Percentiles rank a stretch among this genome's conserved stretches.
Conservation (phyloP, 139 green algal species). For the Chloropicon primus region DNA sequence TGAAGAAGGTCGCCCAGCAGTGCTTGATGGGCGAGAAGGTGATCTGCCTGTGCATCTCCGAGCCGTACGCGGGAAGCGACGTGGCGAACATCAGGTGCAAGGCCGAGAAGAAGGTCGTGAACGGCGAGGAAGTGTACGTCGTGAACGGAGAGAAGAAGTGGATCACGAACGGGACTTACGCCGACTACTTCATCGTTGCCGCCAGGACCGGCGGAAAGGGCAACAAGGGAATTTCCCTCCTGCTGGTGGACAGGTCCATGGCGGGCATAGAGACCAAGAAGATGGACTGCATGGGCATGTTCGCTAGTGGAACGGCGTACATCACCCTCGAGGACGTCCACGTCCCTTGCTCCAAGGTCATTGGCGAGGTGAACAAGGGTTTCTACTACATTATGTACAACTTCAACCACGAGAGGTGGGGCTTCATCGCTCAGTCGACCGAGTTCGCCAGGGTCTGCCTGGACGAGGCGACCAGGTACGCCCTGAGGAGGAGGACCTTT, state of each 20-base stretch:
- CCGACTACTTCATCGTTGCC: constrained; percentile 22
- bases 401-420: constrained; percentile 18
- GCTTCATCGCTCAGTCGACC: neutral
- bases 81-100: constrained; percentile 2
- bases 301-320: neutral
- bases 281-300: constrained; percentile 3
- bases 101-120: neutral
- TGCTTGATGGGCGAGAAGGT: constrained; percentile 15
- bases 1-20: constrained; percentile 11
- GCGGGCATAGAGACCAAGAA: neutral
- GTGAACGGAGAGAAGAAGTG: constrained; percentile 27
- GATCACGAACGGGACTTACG: constrained; percentile 24
- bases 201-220: constrained; percentile 4
- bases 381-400: constrained; percentile 23
- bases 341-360: constrained; percentile 1
- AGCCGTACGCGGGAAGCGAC: constrained; percentile 13
- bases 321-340: neutral
- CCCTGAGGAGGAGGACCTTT: constrained; percentile 6
- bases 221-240: constrained; percentile 8
- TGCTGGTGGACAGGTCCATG: constrained; percentile 17
- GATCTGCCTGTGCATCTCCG: constrained; percentile 21
- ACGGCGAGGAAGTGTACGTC: constrained; percentile 8
- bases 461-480: constrained; percentile 8
- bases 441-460: constrained; percentile 12
- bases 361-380: constrained; percentile 10